Base-by-base conservation (phyloP, 2,329 filamentous ascomycete species). In the Exophiala phaeomuriformis region DNA sequence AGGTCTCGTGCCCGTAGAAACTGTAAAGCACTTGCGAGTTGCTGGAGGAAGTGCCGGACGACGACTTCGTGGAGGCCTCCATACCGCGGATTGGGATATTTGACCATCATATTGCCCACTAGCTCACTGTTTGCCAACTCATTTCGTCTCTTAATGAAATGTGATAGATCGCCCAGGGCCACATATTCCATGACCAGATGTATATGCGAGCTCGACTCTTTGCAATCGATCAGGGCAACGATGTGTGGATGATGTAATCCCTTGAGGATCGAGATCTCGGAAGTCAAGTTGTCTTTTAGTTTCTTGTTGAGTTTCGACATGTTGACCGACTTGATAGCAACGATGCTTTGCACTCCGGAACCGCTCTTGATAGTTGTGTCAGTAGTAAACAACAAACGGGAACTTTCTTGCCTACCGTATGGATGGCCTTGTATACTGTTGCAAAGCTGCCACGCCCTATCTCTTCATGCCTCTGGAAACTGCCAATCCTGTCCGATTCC, bases 141-240 rank as follows among this genome's bases (percentile, higher is more conserved):
- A 56, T 91, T 84, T 56, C 91, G 82, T 73, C 93, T 94, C 77
- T 93, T 95, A 74, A 98, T 96, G 71, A 98, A 97, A 50, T 91
- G 78, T 7, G 93, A 95, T 54, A 98, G 74, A 67, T 98, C 93
- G 27, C 93, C 91, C 39, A 98, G 80, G 67, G 95, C 89, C 73
- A 93, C 97, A 72, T 94, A 97, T 73, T 98, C 93, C 91, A 97
- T 98, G 59, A 97, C 85, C 54, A 98, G 80, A 72, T 98, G 93
- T 72, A 97, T 96, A 66, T 95, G 88, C 27, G 85, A 84, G 2
- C 82, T 76, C 0, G 88, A 86, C 70, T 97, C 90, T 69, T 91
- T 80, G 74, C 90, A 96, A 72, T 95, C 89, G 75, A 96, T 90
- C 45, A 98, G 84, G 63, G 90, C 88, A 62, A 97, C 93, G 64